phyloP scores from a whole-genome alignment of 768 basidiomycete genomes.

The Mycena polygramma region DNA sequence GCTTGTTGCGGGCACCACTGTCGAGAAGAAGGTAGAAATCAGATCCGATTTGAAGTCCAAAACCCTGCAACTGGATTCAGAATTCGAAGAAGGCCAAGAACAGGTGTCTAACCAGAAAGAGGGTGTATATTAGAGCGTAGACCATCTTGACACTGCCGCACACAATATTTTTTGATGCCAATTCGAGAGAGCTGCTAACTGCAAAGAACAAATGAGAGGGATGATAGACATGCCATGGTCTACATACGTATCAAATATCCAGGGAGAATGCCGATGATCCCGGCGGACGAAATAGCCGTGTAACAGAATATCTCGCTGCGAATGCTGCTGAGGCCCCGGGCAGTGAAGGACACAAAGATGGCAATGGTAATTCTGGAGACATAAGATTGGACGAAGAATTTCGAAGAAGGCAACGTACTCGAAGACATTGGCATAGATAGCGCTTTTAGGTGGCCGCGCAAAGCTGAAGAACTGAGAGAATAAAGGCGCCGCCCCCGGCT shows the following conservation, averaged over 20 bases:
- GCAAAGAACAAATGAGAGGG: slow-evolving; percentile 26
- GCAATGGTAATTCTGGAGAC: slow-evolving; percentile 80
- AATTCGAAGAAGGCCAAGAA: not conserved
- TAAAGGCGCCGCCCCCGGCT: slow-evolving; percentile 76
- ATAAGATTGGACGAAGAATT: slow-evolving; percentile 29
- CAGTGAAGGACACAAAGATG: slow-evolving; percentile 83
- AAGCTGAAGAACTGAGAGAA: slow-evolving; percentile 80
- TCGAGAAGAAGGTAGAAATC: slow-evolving; percentile 85
- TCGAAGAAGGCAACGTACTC: slow-evolving; percentile 68
- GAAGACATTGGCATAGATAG: slow-evolving; percentile 91
- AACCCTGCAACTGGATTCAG: slow-evolving; percentile 60
- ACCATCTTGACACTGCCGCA: slow-evolving; percentile 91
- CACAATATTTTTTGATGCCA: slow-evolving; percentile 89
- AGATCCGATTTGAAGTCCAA: slow-evolving; percentile 87
- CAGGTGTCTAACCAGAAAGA: slow-evolving; percentile 67
- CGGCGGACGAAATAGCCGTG: slow-evolving; percentile 89
- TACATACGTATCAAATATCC: slow-evolving; percentile 84
- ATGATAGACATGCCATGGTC: slow-evolving; percentile 1
- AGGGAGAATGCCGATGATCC: slow-evolving; percentile 91
- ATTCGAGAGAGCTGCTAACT: slow-evolving; percentile 86
- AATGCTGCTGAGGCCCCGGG: slow-evolving; percentile 87
- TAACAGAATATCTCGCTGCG: slow-evolving; percentile 88
- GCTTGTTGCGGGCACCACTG: slow-evolving; percentile 61
- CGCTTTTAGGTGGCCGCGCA: slow-evolving; percentile 79
- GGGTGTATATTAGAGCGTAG: slow-evolving; percentile 88